Evolutionary conservation across 768 basidiomycete genomes (phyloP), one percentile per base, ranked within the genome.

Genomic region (Serendipita sp.): DNA sequence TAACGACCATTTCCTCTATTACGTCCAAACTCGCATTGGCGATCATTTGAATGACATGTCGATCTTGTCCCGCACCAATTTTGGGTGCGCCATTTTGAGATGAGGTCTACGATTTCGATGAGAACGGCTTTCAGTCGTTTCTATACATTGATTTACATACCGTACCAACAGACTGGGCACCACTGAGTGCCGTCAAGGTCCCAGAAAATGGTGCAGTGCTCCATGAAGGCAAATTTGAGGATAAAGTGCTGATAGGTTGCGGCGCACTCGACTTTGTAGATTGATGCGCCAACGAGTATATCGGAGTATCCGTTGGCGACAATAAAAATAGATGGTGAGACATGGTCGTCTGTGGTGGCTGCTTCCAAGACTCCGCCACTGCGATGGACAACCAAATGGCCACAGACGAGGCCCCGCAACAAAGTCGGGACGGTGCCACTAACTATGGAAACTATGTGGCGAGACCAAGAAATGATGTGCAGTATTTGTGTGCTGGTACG

Each of bases 41-140:
- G 71, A 98, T 92, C 90, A 99, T 96, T 78, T 98, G 95, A 70
- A 94, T 89, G 65, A 99, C 91, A 80, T 96, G 92, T 63, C 89
- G 79, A 71, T 91, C 88, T 74, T 87, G 87, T 13, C 87, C 90
- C 3, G 87, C 86, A 10, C 87, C 89, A 73, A 88, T 83, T 68
- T 81, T 78, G 37, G 81, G 81, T 10, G 77, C 78, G n/a, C 85
- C 81, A 46, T 81, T 78, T 18, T 76, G 75, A 37, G 77, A 69
- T 69, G 89, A 86, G 3, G 81, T 81, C 27, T 44, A 45, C 27
- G 46, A 62, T 33, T 55, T 63, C 36, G 67, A 50, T 37, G 34
- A 60, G 55, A 27, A n/a, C 34, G 27, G 4, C 18, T 31, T 10
- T 36, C 55, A 27, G 11, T 11, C 8, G 8, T 23, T n/a, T 29